These are phyloP conservation scores for Tuber borchii DNA, from an alignment of 495 filamentous ascomycete genomes.

Conservation along the genomic window DNA sequence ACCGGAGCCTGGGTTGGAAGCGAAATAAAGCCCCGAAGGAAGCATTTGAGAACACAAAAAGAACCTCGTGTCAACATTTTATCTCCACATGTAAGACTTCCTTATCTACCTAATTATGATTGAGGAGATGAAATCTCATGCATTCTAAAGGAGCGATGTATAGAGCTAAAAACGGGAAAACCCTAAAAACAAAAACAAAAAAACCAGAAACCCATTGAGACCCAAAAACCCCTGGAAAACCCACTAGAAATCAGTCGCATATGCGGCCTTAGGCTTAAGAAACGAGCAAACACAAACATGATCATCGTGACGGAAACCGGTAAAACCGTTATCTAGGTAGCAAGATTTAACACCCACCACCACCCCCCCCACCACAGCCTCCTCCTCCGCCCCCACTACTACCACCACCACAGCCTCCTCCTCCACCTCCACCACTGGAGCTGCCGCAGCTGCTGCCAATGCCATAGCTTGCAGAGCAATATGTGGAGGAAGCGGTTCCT, in stretches of 20 bases:
- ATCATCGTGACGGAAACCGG: background rate
- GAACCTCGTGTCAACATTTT: no score
- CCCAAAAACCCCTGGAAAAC: background rate
- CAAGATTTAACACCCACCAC: background rate
- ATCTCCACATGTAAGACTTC: background rate
- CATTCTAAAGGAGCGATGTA: background rate
- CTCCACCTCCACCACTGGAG: background rate
- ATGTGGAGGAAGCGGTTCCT: background rate
- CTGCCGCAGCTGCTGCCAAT: background rate
- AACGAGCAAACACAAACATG: background rate
- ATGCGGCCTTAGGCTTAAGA: background rate
- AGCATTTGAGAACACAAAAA: no score
- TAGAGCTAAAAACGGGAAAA: background rate
- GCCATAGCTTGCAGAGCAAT: background rate
- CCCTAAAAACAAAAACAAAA: background rate
- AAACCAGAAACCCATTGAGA: background rate
- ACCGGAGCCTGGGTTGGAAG: no score
- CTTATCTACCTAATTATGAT: background rate
- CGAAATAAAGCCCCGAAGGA: no score
- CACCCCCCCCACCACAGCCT: background rate
- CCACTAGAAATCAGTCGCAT: background rate
- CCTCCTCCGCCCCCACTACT: background rate
- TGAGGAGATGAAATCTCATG: no score
- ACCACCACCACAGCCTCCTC: background rate
- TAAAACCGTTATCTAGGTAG: background rate